A percentile compares a stretch with the other conserved stretches of the same genome.
phyloP scores from a whole-genome alignment of 2,329 filamentous ascomycete species.

The Lachnellula occidentalis region DNA sequence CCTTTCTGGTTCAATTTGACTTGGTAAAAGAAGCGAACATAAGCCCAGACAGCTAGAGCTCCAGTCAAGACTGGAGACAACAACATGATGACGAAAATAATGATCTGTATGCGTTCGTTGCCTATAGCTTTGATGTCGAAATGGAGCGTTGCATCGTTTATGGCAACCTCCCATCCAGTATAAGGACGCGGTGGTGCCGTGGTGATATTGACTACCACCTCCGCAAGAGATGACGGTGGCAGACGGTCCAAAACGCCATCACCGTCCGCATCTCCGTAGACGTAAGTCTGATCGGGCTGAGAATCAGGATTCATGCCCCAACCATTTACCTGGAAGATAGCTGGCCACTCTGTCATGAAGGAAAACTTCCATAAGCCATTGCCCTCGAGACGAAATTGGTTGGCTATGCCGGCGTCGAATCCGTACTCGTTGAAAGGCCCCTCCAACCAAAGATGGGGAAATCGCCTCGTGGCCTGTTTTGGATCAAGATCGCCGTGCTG shows the following conservation, averaged over 20 bases:
- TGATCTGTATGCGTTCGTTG: slow-evolving; percentile 46
- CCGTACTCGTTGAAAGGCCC: slow-evolving; percentile 60
- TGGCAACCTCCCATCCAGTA: not conserved
- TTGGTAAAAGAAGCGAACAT: slow-evolving; percentile 48
- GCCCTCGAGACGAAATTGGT: slow-evolving; percentile 44
- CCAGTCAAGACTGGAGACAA: slow-evolving; percentile 47
- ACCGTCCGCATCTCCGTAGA: slow-evolving; percentile 56
- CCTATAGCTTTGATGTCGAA: slow-evolving; percentile 49
- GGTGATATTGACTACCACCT: slow-evolving; percentile 55
- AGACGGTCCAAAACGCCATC: slow-evolving; percentile 57
- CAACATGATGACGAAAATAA: slow-evolving; percentile 45
- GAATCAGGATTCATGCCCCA: slow-evolving; percentile 63
- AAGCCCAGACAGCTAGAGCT: slow-evolving; percentile 45
- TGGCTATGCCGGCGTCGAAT: slow-evolving; percentile 53
- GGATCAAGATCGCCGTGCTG: slow-evolving; percentile 52
- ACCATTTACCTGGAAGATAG: slow-evolving; percentile 46
- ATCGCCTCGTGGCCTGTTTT: slow-evolving; percentile 38
- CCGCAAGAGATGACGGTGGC: slow-evolving; percentile 49
- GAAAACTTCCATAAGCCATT: slow-evolving; percentile 52
- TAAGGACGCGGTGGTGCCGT: slow-evolving; percentile 43
- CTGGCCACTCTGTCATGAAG: slow-evolving; percentile 60
- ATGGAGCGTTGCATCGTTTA: slow-evolving; percentile 47
- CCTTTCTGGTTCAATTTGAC: slow-evolving; percentile 55
- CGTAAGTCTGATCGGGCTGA: slow-evolving; percentile 51
- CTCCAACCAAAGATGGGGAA: slow-evolving; percentile 59